These are phyloP conservation scores for Curvularia lunata DNA, from an alignment of 2,329 filamentous ascomycete species.

Conservation along the genomic window DNA sequence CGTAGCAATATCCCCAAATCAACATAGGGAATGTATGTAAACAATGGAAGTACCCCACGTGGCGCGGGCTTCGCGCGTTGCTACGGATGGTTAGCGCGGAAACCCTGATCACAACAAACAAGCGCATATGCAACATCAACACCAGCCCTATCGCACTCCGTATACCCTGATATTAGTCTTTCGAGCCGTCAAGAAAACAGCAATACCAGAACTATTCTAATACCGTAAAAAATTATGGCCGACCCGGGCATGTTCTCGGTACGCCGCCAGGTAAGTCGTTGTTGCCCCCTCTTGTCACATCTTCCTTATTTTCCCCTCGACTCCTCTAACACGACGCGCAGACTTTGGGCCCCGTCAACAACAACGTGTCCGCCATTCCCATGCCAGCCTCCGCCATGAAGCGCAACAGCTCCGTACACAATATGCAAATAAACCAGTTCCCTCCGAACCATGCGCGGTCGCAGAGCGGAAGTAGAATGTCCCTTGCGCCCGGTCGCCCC, in stretches of 20 bases:
- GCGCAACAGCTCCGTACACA: constrained; percentile 79
- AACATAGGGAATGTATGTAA: constrained; percentile 5
- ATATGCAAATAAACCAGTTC: constrained; percentile 60
- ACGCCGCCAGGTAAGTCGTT: constrained; percentile 77
- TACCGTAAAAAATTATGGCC: constrained; percentile 35
- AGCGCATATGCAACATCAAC: constrained; percentile 24
- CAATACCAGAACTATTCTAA: constrained; percentile 12
- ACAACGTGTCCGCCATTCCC: constrained; percentile 77
- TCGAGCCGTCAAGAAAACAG: constrained; percentile 5
- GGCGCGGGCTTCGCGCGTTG: constrained; percentile 23
- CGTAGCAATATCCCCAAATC: not conserved
- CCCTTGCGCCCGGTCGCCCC: constrained; percentile 79
- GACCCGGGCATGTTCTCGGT: constrained; percentile 80
- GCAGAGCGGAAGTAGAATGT: constrained; percentile 81
- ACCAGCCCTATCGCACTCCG: constrained; percentile 20
- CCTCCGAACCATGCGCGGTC: constrained; percentile 75
- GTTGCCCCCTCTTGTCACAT: constrained; percentile 20
- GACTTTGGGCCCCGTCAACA: constrained; percentile 87
- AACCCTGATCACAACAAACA: constrained; percentile 42
- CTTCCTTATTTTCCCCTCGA: constrained; percentile 7
- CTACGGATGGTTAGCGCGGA: constrained; percentile 32
- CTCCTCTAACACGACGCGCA: constrained; percentile 50
- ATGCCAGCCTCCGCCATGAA: constrained; percentile 94
- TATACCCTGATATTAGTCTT: not conserved
- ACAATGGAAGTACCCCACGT: constrained; percentile 18